Percentiles rank a stretch among this genome's conserved stretches.
These are phyloP conservation scores for Barnettozyma vustinii DNA, from an alignment of 805 yeast genomes.

Conservation along the genomic window DNA sequence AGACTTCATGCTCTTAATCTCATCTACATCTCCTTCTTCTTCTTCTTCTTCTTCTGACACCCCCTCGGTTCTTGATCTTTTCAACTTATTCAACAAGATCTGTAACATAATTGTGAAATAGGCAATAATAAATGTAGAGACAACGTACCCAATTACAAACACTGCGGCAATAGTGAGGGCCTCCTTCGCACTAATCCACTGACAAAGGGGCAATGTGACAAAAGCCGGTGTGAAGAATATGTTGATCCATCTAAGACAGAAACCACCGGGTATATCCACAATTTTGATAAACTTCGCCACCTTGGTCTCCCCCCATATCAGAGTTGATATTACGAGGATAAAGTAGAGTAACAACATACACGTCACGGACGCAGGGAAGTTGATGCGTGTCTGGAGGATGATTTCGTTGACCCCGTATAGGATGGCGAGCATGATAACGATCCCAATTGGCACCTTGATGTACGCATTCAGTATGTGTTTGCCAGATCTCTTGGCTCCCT, in stretches of 20 bases:
- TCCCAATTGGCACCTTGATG: slow-evolving; percentile 22
- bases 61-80: slow-evolving; percentile 19
- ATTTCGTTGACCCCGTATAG: slow-evolving; percentile 25
- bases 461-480: slow-evolving; percentile 19
- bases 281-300: slow-evolving; percentile 24
- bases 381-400: slow-evolving; percentile 29
- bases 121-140: slow-evolving; percentile 45
- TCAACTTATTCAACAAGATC: slow-evolving; percentile 14
- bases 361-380: slow-evolving; percentile 67
- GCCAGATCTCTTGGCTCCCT: slow-evolving; percentile 18
- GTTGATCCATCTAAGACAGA: slow-evolving; percentile 71
- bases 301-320: slow-evolving; percentile 31
- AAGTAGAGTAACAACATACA: slow-evolving; percentile 59
- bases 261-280: slow-evolving; percentile 61
- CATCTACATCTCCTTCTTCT: slow-evolving; percentile 4
- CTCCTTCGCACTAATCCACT: slow-evolving; percentile 60
- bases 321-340: slow-evolving; percentile 35
- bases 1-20: not conserved
- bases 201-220: slow-evolving; percentile 61
- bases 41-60: slow-evolving; percentile 28
- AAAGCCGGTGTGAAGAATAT: slow-evolving; percentile 76
- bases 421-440: slow-evolving; percentile 16
- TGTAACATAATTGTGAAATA: slow-evolving; percentile 42
- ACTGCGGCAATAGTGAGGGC: slow-evolving; percentile 72
- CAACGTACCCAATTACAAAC: slow-evolving; percentile 58